Base-by-base conservation (phyloP, 768 basidiomycete species). In the Pilatotrama ljubarskyi region DNA sequence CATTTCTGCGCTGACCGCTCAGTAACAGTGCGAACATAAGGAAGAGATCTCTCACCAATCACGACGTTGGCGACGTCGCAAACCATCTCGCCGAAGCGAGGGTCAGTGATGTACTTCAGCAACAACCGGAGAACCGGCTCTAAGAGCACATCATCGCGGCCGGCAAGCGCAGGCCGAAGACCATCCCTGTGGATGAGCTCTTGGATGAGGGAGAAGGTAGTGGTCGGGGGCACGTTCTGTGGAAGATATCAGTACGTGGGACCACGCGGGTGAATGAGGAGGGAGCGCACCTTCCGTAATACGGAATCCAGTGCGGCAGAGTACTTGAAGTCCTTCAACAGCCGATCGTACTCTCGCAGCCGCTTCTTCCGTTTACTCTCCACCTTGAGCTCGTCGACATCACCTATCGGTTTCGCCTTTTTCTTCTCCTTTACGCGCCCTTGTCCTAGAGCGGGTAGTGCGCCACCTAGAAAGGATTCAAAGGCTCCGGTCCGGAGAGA, bases 141-240 rank as follows among this genome's bases (percentile, higher is more conserved):
- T 5, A 99, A 78, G 11, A 96, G 80, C 46, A 98, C 88, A 70
- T 98, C 97, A 68, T 98, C 95, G 35, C 97, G 86, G 44, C 94
- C 92, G 0, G 90, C 82, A 10, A 99, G 80, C 3, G 97, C 95
- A 64, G 85, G 85, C 59, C 85, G 82, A 49, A 98, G 79, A 6
- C 91, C 96, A 73, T 98, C 94, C 11, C 92, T 88, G 68, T 95
- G 90, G 24, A 96, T 86, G 38, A 99, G 79, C 74, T 98, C 96
- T 75, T 93, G 89, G 37, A 99, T 87, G 29, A 99, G 75, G 0
- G 96, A 89, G 68, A 98, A 99, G 1, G 91, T 82, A 0, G 88
- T 93, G 8, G 87, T 81, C 8, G 96, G 94, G 17, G 87, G 87
- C 5, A 94, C 84, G 72, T 86, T 84, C 93, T 97, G 54, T 3